Evolutionary conservation across 1,139 yeast genomes (phyloP), one percentile per base, ranked within the genome.

Genomic region (Debaryomyces psychrophilus): DNA sequence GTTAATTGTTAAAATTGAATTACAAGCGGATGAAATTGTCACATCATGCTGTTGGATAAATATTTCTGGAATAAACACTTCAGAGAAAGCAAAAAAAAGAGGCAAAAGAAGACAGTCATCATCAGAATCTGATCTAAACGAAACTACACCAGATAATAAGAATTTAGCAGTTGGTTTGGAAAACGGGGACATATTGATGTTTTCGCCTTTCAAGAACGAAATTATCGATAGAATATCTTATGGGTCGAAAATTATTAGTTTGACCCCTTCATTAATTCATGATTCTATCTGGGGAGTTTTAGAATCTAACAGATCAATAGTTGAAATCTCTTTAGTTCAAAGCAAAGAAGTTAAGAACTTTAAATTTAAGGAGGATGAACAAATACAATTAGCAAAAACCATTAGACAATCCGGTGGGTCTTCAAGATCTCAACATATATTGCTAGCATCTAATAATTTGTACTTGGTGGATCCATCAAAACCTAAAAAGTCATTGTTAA

Each of bases 181-280:
- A 14, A 61, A 65, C 27, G 76, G 77, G 3, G 75, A 69, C 41
- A 59, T 77, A 18, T 59, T 71, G 43, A 58, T 76, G 6, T 69
- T 72, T 44, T 70, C 81, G 1, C 81, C 82, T 1, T 56, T 59
- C 29, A 62, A 65, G 22, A 69, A 69, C 45, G 69, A 65, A 25
- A 55, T 68, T 9, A 57, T 69, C 23, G 63, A 62, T 48, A 68
- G 72, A 51, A 66, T 75, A 43, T 40, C 59, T 25, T 53, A 52
- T 38, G 61, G 65, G 0, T 59, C 61, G 5, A 61, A 57, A 1
- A 49, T 67, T 3, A 50, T 61, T 6, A 53, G 65, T 14, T 48
- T 61, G 36, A 55, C 67, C 3, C 29, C 51, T 22, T 55, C 48
- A 8, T 37, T 43, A 23, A 48, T 28, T 37, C 39, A 27, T 35